Evolutionary conservation across 306 rosid genomes (phyloP).

Genomic region (Erythrophleum fordii): DNA sequence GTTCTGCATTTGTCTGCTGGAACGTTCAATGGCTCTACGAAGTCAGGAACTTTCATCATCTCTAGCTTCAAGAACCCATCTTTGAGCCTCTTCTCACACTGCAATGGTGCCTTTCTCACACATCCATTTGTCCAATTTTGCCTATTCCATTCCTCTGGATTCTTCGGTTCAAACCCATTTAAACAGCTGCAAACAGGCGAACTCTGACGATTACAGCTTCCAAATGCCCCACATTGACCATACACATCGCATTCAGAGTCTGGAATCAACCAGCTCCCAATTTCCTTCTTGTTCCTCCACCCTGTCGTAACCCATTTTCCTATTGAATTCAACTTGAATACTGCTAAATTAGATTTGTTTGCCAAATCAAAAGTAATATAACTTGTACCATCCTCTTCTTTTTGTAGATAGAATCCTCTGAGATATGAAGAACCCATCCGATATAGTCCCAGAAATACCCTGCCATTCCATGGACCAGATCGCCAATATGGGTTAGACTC

Average conservation of each 20-base stretch:
- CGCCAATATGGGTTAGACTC: slow-evolving; percentile 1
- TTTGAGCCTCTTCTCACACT: slow-evolving; percentile 27
- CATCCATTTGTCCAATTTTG: slow-evolving; percentile 42
- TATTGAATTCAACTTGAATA: not conserved
- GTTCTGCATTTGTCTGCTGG: not conserved
- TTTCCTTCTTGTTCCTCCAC: not conserved
- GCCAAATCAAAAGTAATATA: not conserved
- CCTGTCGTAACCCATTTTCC: not conserved
- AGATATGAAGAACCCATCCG: not conserved
- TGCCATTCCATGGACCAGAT: slow-evolving; percentile 35
- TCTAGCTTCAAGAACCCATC: slow-evolving; percentile 35
- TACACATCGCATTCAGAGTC: not conserved
- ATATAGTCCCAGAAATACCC: not conserved
- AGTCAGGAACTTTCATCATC: slow-evolving; percentile 39
- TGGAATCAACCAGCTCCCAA: not conserved
- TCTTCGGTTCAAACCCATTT: slow-evolving; percentile 38
- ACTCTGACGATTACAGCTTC: not conserved
- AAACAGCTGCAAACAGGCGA: slow-evolving; percentile 40
- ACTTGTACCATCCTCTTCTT: not conserved
- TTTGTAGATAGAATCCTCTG: not conserved
- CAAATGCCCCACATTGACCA: not conserved
- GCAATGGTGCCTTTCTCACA: slow-evolving; percentile 11
- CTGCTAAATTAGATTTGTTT: not conserved
- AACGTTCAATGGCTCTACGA: not conserved
- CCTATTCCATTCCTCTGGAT: slow-evolving; percentile 3